Percentiles rank a stretch among this genome's conserved stretches.
Conservation (phyloP, 108 stramenopile species). For the Conticribra guillardii region DNA sequence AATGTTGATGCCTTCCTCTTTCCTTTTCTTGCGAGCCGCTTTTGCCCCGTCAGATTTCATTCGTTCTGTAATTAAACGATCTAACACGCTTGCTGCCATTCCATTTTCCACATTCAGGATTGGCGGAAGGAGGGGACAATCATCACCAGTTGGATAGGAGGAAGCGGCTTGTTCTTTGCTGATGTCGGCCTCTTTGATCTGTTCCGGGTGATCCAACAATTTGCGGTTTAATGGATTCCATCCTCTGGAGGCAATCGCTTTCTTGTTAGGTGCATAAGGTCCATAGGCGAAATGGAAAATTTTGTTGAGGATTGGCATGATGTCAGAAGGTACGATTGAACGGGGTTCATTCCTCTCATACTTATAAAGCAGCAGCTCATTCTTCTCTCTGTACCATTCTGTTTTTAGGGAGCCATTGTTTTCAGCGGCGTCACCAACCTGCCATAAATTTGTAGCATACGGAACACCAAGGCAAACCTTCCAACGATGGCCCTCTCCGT, state of each 20-base stretch:
- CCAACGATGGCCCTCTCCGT: background rate
- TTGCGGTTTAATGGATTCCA: no score
- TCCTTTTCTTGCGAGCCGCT: no score
- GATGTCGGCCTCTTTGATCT: no score
- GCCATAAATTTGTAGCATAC: conserved; percentile 11
- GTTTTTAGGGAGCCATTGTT: background rate
- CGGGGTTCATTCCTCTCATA: background rate
- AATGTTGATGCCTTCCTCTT: no score
- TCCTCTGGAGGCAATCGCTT: background rate
- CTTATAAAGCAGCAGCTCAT: background rate
- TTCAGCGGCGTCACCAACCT: conserved; percentile 9
- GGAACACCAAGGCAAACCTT: conserved; percentile 6
- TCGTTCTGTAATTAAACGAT: no score
- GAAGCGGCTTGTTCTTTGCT: no score
- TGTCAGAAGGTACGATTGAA: background rate
- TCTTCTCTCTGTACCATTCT: background rate
- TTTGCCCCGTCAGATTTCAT: no score
- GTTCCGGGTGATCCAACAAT: no score
- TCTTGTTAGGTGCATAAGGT: background rate
- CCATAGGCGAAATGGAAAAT: background rate
- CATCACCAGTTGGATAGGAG: no score
- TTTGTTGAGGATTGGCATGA: background rate
- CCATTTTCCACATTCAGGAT: no score
- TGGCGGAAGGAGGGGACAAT: no score
- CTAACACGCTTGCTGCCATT: no score